A percentile compares a stretch with the other conserved stretches of the same genome.
Evolutionary conservation across 192 early-diverging fungal species (phyloP).

Genomic region (Ramicandelaber brevisporus): DNA sequence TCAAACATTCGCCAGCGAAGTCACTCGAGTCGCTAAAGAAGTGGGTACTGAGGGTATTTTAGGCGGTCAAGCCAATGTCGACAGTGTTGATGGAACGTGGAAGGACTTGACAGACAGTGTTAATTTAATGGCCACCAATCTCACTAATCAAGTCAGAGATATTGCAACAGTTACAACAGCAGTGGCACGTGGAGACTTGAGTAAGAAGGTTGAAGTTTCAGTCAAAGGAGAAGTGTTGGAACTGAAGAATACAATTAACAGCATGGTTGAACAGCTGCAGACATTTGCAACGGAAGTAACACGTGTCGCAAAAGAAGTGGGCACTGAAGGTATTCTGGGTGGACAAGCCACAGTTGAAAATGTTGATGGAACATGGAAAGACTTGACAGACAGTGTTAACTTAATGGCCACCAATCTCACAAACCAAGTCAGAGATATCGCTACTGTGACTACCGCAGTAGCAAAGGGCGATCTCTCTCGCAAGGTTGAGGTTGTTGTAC

Average conservation of each 20-base stretch:
- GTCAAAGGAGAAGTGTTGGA: conserved; percentile 24
- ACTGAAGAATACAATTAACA: conserved; percentile 26
- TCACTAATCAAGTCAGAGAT: conserved; percentile 28
- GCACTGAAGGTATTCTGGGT: conserved; percentile 30
- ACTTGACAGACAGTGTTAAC: conserved; percentile 32
- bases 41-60: conserved; percentile 36
- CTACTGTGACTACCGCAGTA: conserved; percentile 18
- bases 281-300: conserved; percentile 27
- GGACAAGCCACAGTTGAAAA: conserved; percentile 21
- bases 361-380: conserved; percentile 30
- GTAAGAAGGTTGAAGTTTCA: conserved; percentile 19
- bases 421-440: conserved; percentile 28
- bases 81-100: conserved; percentile 24
- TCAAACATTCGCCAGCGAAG: conserved; percentile 22
- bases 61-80: conserved; percentile 25
- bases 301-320: conserved; percentile 26
- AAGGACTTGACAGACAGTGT: conserved; percentile 30
- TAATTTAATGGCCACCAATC: conserved; percentile 30
- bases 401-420: conserved; percentile 33
- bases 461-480: conserved; percentile 16
- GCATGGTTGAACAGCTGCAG: conserved; percentile 25
- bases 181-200: conserved; percentile 26
- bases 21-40: conserved; percentile 38
- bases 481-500: conserved; percentile 11
- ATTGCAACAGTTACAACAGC: conserved; percentile 28